These are phyloP conservation scores for Calendula officinalis DNA, from an alignment of 129 eudicot genomes.

Conservation along the genomic window DNA sequence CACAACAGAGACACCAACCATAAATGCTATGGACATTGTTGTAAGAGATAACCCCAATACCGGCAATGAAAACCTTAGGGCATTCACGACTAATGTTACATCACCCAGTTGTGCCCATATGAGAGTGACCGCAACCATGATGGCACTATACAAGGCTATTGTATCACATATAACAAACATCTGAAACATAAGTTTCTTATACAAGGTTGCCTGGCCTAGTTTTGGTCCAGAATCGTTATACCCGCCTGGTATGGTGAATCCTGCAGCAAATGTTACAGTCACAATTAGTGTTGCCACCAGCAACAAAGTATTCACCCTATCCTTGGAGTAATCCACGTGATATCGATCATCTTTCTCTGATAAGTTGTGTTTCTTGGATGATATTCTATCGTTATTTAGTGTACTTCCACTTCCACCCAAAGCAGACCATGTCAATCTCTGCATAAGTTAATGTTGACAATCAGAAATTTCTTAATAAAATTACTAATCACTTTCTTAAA, in stretches of 20 bases:
- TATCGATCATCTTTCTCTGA: slow-evolving; percentile 6
- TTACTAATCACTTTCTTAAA: neutral
- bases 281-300: slow-evolving; percentile 45
- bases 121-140: slow-evolving; percentile 40
- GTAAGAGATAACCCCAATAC: slow-evolving; percentile 15
- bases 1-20: slow-evolving; percentile 3
- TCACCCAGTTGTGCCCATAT: slow-evolving; percentile 52
- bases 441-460: slow-evolving; percentile 5
- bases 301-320: slow-evolving; percentile 40
- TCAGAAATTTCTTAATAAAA: neutral
- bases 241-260: slow-evolving; percentile 53
- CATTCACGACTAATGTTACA: slow-evolving; percentile 8
- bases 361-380: neutral
- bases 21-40: neutral
- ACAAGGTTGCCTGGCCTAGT: slow-evolving; percentile 40
- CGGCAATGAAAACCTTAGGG: slow-evolving; percentile 33
- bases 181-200: slow-evolving; percentile 20
- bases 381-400: neutral
- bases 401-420: slow-evolving; percentile 15
- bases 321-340: slow-evolving; percentile 34
- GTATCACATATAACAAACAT: slow-evolving; percentile 42
- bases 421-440: slow-evolving; percentile 49
- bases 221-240: slow-evolving; percentile 33
- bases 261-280: slow-evolving; percentile 43
- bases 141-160: slow-evolving; percentile 36